Evolutionary conservation across 345 rosid species (phyloP).

Genomic region (Eucalyptus tenuipes): DNA sequence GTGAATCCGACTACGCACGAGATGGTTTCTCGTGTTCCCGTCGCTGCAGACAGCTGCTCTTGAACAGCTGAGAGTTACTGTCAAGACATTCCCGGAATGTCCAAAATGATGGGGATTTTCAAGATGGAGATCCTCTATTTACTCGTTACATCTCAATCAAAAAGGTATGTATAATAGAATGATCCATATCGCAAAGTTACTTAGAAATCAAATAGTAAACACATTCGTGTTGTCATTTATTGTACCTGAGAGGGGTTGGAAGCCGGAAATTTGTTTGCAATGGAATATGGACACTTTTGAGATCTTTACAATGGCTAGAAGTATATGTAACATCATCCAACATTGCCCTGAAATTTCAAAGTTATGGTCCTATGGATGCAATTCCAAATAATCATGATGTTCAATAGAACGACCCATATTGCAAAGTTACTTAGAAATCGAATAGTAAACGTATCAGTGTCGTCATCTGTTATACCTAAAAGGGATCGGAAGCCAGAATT

Average conservation of each 20-base stretch:
- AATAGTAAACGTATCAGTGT: too few species aligned
- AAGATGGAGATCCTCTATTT: background rate
- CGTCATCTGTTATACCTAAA: background rate
- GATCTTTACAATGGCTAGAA: background rate
- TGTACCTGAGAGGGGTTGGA: background rate
- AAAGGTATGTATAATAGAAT: background rate
- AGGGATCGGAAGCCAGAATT: background rate
- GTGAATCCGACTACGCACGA: background rate
- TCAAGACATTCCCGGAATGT: background rate
- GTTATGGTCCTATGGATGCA: too few species aligned
- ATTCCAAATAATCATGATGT: too few species aligned
- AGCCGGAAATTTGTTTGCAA: background rate
- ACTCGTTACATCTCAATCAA: background rate
- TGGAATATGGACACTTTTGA: background rate
- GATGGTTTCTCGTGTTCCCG: background rate
- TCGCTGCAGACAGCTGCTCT: background rate
- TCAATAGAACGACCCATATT: background rate
- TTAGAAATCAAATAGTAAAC: background rate
- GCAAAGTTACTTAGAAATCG: background rate
- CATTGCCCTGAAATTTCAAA: background rate
- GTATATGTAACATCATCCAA: background rate
- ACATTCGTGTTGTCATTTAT: background rate
- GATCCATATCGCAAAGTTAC: background rate
- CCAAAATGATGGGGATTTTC: background rate
- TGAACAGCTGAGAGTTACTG: background rate